A percentile compares a stretch with the other conserved stretches of the same genome.
These are phyloP conservation scores for Fusarium coicis DNA, from an alignment of 2,329 filamentous ascomycete species.

Conservation along the genomic window DNA sequence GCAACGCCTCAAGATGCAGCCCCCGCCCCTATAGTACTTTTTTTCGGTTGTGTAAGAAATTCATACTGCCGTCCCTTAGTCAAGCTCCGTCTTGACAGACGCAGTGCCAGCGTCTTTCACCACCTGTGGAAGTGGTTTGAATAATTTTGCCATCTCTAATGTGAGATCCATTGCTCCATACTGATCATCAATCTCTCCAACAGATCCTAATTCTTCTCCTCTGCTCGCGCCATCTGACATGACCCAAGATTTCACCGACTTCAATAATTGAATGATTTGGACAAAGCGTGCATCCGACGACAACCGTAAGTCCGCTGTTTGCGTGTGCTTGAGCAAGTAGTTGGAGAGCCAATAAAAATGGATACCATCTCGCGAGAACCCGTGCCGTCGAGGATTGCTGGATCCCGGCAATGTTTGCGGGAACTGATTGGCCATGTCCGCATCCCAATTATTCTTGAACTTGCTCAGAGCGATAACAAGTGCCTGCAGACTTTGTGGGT, in stretches of 20 bases:
- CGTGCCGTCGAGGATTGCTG: constrained; percentile 67
- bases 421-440: constrained; percentile 75
- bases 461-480: constrained; percentile 71
- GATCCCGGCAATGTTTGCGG: constrained; percentile 59
- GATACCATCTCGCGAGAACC: constrained; percentile 77
- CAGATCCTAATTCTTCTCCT: constrained; percentile 74
- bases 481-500: constrained; percentile 59
- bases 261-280: constrained; percentile 69
- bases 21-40: constrained; percentile 47
- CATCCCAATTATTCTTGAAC: constrained; percentile 78
- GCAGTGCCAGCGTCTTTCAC: constrained; percentile 56
- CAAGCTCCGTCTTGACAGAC: constrained; percentile 56
- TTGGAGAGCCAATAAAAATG: constrained; percentile 80
- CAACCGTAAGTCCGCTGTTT: constrained; percentile 63
- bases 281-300: constrained; percentile 68
- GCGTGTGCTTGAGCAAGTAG: constrained; percentile 70
- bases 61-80: constrained; percentile 46
- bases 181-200: constrained; percentile 74
- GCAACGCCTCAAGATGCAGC: constrained; percentile 56
- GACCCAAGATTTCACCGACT: constrained; percentile 69
- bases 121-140: constrained; percentile 66
- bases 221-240: constrained; percentile 71
- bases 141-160: constrained; percentile 77
- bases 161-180: constrained; percentile 73
- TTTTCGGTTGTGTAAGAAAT: constrained; percentile 45